Evolutionary conservation across 2,329 filamentous ascomycete genomes (phyloP).

Genomic region (Xylaria sp.): DNA sequence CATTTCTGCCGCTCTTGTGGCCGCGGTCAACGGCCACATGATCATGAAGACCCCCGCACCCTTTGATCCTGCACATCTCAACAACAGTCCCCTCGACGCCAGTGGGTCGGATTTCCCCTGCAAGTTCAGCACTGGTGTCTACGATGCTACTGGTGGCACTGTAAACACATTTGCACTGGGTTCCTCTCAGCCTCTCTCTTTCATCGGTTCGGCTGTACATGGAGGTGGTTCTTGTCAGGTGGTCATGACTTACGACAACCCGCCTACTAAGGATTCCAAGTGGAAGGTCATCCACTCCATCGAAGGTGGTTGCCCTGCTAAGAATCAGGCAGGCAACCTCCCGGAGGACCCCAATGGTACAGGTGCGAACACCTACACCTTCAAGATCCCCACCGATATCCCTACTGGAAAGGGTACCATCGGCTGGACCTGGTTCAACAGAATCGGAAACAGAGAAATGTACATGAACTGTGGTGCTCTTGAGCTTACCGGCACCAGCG

Average conservation of each 20-base stretch:
- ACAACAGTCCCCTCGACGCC: conserved; percentile 72
- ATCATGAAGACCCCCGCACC: conserved; percentile 75
- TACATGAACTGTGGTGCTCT: conserved; percentile 96
- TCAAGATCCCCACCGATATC: conserved; percentile 76
- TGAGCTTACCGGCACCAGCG: conserved; percentile 66
- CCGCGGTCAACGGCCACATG: conserved; percentile 78
- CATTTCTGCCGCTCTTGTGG: conserved; percentile 65
- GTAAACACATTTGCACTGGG: conserved; percentile 73
- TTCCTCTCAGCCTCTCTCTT: conserved; percentile 67
- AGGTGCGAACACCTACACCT: conserved; percentile 71
- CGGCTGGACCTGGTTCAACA: conserved; percentile 96
- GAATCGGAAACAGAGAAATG: conserved; percentile 90
- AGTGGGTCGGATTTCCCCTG: conserved; percentile 82
- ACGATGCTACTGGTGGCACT: conserved; percentile 57
- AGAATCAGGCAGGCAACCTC: conserved; percentile 66
- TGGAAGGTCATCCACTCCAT: conserved; percentile 94
- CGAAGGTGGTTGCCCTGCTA: conserved; percentile 83
- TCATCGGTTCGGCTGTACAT: conserved; percentile 80
- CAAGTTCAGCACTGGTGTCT: conserved; percentile 65
- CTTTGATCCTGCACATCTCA: conserved; percentile 55
- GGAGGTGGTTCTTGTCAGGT: conserved; percentile 95
- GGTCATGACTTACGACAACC: conserved; percentile 80
- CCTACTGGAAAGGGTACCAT: conserved; percentile 81
- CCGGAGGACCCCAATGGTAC: conserved; percentile 54
- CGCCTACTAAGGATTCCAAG: conserved; percentile 70